Conservation (phyloP, 106 monocot species). For the Acorus calamus region DNA sequence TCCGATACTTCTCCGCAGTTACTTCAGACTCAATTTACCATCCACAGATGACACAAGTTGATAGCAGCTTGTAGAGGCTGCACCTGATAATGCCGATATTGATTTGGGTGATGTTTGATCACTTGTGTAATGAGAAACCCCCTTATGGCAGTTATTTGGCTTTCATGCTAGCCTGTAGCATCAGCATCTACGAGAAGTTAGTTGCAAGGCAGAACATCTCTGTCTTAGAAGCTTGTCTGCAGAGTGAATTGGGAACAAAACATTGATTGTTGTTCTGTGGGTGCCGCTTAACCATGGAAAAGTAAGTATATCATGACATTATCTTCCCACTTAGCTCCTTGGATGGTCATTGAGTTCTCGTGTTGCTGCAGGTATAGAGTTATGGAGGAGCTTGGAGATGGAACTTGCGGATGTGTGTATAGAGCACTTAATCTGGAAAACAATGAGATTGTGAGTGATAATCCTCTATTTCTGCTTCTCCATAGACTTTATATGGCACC, state of each 20-base stretch:
- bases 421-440: constrained; percentile 53
- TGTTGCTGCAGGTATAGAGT: constrained; percentile 51
- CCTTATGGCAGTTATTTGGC: constrained; percentile 6
- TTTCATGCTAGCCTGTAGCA: constrained; percentile 7
- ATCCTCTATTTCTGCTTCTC: neutral
- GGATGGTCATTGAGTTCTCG: neutral
- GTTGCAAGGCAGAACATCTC: constrained; percentile 19
- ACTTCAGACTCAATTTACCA: neutral
- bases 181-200: constrained; percentile 7
- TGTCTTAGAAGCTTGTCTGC: constrained; percentile 5
- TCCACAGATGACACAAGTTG: constrained; percentile 21
- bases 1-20: neutral
- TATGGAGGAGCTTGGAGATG: constrained; percentile 81
- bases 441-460: constrained; percentile 54
- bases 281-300: constrained; percentile 50
- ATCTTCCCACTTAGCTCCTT: neutral
- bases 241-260: constrained; percentile 22
- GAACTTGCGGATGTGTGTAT: constrained; percentile 78
- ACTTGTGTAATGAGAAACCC: constrained; percentile 23
- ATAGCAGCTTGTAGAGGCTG: constrained; percentile 16
- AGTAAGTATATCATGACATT: constrained; percentile 27
- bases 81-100: constrained; percentile 26
- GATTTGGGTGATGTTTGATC: constrained; percentile 34
- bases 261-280: constrained; percentile 7
- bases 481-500: neutral